These are phyloP conservation scores for Puccinellia tenuiflora DNA, from an alignment of 176 grass and related monocot species.

Conservation along the genomic window DNA sequence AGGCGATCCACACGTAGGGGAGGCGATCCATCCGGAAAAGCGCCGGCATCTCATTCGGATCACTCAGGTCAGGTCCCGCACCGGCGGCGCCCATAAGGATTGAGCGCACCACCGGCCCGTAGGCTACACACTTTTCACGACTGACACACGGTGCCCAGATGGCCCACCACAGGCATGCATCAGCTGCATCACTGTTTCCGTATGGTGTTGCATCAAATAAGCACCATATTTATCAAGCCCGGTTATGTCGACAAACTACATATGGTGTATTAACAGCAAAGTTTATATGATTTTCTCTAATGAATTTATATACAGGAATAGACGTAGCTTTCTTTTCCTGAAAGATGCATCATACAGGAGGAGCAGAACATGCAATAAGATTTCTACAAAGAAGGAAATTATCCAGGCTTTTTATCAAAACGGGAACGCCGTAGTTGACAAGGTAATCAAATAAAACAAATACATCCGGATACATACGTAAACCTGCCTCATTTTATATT, in stretches of 20 bases:
- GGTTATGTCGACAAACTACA: not conserved
- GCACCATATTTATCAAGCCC: not conserved
- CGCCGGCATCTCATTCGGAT: slow-evolving; percentile 37
- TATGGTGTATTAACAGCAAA: not conserved
- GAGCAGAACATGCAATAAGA: not conserved
- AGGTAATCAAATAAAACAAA: slow-evolving; percentile 5
- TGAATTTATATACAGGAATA: not conserved
- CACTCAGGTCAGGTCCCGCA: not conserved
- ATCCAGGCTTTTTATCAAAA: not conserved
- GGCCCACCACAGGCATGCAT: not conserved
- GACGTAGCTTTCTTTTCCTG: no score
- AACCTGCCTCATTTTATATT: slow-evolving; percentile 34
- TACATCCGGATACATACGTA: slow-evolving; percentile 22
- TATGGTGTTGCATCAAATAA: not conserved
- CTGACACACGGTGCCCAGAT: not conserved
- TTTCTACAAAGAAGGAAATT: not conserved
- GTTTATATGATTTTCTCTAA: not conserved
- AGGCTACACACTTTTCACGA: not conserved
- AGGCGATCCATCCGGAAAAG: not conserved
- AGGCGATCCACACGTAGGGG: slow-evolving; percentile 29
- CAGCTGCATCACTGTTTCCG: not conserved
- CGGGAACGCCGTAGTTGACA: not conserved
- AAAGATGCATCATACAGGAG: not conserved
- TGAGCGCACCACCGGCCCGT: not conserved
- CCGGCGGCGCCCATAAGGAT: not conserved